phyloP scores from a whole-genome alignment of 148 eudicot genomes.

The Polygonum maritimum region DNA sequence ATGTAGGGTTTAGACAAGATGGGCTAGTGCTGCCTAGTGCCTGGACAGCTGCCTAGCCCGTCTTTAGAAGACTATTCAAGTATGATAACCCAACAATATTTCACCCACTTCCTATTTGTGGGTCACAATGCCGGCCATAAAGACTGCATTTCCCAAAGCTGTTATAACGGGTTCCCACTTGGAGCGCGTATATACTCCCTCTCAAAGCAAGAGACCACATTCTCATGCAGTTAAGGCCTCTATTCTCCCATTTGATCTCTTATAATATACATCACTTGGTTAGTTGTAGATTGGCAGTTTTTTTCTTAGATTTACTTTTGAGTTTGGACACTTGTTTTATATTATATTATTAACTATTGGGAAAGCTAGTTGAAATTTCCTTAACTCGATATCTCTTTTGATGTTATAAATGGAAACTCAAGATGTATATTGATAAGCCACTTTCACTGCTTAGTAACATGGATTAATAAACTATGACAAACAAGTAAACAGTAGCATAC shows the following conservation, averaged over 20 bases:
- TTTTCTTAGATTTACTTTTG: not conserved
- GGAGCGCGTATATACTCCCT: not conserved
- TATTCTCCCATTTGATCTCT: not conserved
- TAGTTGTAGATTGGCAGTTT: not conserved
- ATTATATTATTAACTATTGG: not conserved
- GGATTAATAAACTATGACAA: not conserved
- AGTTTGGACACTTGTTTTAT: not conserved
- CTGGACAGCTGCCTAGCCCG: not conserved
- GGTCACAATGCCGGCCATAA: not conserved
- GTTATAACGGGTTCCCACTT: not conserved
- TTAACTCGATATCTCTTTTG: not conserved
- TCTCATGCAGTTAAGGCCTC: not conserved
- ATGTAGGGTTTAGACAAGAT: too few relatives aligned
- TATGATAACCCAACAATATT: not conserved
- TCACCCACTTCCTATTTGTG: not conserved
- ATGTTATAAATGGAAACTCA: not conserved
- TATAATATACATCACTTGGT: not conserved
- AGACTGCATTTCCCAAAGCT: not conserved
- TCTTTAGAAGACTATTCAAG: not conserved
- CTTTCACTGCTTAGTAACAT: not conserved
- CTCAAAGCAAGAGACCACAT: not conserved
- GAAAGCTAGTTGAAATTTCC: not conserved
- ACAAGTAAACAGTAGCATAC: conserved; percentile 22
- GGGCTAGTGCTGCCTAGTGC: too few relatives aligned
- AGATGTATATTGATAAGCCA: not conserved